Conservation (phyloP, 192 early-diverging fungal species). For the Piromyces sp. region DNA sequence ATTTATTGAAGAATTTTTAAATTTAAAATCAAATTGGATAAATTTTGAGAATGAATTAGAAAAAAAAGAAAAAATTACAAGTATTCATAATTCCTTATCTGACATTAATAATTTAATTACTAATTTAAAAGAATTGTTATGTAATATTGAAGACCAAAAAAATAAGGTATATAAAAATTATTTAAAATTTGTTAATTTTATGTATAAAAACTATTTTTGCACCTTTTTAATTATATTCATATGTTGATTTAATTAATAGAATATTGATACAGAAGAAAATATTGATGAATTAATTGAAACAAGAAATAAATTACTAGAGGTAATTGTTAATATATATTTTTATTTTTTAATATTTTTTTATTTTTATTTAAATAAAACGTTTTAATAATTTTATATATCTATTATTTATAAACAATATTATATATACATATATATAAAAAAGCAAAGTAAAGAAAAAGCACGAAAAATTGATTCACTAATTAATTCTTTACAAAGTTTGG, state of each 20-base stretch:
- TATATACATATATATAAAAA: not conserved
- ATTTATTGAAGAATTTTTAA: not conserved
- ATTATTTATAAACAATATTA: too few relatives aligned
- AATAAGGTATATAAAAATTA: not conserved
- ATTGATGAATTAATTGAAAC: not conserved
- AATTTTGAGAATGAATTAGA: not conserved
- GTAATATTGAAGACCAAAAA: not conserved
- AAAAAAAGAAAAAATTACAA: not conserved
- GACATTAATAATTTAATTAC: not conserved
- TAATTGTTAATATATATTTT: too few relatives aligned
- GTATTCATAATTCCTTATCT: not conserved
- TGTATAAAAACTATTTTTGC: too few relatives aligned
- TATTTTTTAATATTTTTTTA: too few relatives aligned
- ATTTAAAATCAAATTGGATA: not conserved
- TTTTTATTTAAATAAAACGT: too few relatives aligned
- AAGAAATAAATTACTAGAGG: not conserved
- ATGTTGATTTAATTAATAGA: not conserved
- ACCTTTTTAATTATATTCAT: too few relatives aligned
- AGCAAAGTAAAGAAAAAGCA: not conserved
- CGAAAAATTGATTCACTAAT: not conserved
- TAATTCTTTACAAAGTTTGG: not conserved
- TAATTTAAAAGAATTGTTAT: not conserved
- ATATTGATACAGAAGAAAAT: not conserved
- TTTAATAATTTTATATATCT: too few relatives aligned
- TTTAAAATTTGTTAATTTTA: too few relatives aligned